Conservation (phyloP, 164 flowering plant genomes). For the Annona cherimola region DNA sequence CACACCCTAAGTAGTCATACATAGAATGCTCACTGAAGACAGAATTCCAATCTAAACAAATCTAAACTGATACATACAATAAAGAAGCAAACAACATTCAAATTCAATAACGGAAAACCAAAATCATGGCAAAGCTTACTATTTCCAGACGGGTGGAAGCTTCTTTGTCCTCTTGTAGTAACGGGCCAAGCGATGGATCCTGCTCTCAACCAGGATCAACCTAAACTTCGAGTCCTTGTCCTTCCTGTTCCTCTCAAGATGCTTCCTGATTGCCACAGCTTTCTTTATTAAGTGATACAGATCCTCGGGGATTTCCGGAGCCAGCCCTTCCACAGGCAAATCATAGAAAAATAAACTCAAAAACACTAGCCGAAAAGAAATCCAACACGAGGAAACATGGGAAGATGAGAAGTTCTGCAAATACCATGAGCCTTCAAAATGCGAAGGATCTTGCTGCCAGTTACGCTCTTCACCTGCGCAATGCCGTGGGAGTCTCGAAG, state of each 20-base stretch:
- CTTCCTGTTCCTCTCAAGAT: conserved; percentile 39
- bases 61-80: not conserved
- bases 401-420: not conserved
- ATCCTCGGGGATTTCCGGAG: conserved; percentile 39
- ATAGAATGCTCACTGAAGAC: not conserved
- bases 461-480: conserved; percentile 46
- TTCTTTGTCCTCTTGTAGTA: conserved; percentile 44
- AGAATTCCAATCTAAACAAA: not conserved
- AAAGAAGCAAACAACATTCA: not conserved
- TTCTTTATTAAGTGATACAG: conserved; percentile 33
- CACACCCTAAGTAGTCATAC: not conserved
- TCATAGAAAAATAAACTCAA: not conserved
- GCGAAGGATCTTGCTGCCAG: conserved; percentile 47
- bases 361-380: not conserved
- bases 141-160: conserved; percentile 56
- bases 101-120: too few species aligned
- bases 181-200: conserved; percentile 37
- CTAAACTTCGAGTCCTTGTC: conserved; percentile 40
- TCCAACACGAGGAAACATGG: not conserved
- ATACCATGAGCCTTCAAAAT: conserved; percentile 48
- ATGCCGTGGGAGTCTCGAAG: conserved; percentile 61
- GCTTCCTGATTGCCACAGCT: conserved; percentile 37
- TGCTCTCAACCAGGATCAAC: conserved; percentile 38
- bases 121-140: conserved; percentile 22
- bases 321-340: conserved; percentile 21